phyloP scores from a whole-genome alignment of 768 basidiomycete genomes.

The Podaxis pistillaris region DNA sequence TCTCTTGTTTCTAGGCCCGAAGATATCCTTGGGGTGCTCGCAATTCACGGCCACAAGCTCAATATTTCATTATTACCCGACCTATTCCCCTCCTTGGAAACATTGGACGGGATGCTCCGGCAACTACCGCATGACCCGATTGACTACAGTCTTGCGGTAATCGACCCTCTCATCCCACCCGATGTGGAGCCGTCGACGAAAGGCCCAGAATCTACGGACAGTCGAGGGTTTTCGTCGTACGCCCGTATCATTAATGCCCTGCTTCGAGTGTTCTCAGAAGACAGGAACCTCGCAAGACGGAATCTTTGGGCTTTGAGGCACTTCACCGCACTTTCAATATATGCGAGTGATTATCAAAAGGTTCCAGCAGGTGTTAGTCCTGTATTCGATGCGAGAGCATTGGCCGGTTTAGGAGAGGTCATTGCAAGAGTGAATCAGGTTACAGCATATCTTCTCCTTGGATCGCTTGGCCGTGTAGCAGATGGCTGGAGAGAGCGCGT shows the following conservation, averaged over 20 bases:
- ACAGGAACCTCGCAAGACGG: slow-evolving; percentile 57
- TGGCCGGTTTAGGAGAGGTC: slow-evolving; percentile 29
- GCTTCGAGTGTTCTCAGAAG: slow-evolving; percentile 50
- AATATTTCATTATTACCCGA: slow-evolving; percentile 41
- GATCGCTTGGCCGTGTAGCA: slow-evolving; percentile 10
- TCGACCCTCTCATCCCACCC: slow-evolving; percentile 61
- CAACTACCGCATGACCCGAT: slow-evolving; percentile 44
- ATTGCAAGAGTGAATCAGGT: slow-evolving; percentile 48
- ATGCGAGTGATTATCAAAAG: slow-evolving; percentile 59
- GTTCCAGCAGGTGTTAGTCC: slow-evolving; percentile 45
- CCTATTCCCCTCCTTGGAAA: slow-evolving; percentile 48
- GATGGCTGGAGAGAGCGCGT: slow-evolving; percentile 12
- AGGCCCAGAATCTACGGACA: slow-evolving; percentile 33
- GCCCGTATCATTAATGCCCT: slow-evolving; percentile 60
- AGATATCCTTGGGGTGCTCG: slow-evolving; percentile 39
- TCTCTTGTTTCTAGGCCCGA: slow-evolving; percentile 37
- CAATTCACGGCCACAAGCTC: slow-evolving; percentile 34
- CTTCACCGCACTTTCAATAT: slow-evolving; percentile 58
- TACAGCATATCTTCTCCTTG: slow-evolving; percentile 61
- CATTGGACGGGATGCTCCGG: slow-evolving; percentile 47
- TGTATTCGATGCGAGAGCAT: slow-evolving; percentile 37
- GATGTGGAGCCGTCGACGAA: slow-evolving; percentile 16
- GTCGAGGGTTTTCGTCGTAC: slow-evolving; percentile 58
- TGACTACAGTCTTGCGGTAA: slow-evolving; percentile 55
- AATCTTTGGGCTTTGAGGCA: slow-evolving; percentile 72